A percentile compares a stretch with the other conserved stretches of the same genome.
Evolutionary conservation across 225 moss, liverwort and hornwort genomes (phyloP).

Genomic region (Pseudoscleropodium purum): DNA sequence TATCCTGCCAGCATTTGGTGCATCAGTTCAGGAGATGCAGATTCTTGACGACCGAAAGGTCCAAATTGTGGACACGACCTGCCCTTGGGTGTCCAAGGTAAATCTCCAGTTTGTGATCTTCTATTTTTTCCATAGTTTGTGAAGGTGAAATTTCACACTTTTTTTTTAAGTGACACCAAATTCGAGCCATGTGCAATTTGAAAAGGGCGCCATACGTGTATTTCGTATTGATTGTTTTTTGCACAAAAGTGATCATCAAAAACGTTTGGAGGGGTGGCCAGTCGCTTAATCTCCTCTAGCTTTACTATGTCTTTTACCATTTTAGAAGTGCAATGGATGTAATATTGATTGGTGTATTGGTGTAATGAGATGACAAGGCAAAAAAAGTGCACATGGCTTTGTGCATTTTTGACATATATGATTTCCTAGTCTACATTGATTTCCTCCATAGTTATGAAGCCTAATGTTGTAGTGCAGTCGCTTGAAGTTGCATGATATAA

Average conservation of each 20-base stretch:
- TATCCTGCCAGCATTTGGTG: slow-evolving; percentile 93
- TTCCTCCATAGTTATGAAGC: not conserved
- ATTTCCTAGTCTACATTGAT: not conserved
- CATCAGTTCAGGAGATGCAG: slow-evolving; percentile 87
- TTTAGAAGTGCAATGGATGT: not conserved
- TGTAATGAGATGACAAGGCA: not conserved
- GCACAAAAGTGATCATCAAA: not conserved
- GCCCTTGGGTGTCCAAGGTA: slow-evolving; percentile 99
- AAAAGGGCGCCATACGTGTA: not conserved
- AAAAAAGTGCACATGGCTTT: not conserved
- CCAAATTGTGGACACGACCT: slow-evolving; percentile 96
- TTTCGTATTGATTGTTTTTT: not conserved
- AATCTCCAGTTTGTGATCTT: not conserved
- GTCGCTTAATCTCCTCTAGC: not conserved
- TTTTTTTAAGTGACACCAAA: not conserved
- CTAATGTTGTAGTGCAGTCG: not conserved
- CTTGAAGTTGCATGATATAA: not conserved
- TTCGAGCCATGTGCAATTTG: not conserved
- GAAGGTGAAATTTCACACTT: not conserved
- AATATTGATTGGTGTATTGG: not conserved
- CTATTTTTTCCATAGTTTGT: not conserved
- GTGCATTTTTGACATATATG: not conserved
- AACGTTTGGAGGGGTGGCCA: not conserved
- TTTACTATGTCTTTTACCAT: not conserved
- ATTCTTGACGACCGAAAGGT: slow-evolving; percentile 73